Conservation (phyloP, 257 asterid genomes). For the Plantago major region DNA sequence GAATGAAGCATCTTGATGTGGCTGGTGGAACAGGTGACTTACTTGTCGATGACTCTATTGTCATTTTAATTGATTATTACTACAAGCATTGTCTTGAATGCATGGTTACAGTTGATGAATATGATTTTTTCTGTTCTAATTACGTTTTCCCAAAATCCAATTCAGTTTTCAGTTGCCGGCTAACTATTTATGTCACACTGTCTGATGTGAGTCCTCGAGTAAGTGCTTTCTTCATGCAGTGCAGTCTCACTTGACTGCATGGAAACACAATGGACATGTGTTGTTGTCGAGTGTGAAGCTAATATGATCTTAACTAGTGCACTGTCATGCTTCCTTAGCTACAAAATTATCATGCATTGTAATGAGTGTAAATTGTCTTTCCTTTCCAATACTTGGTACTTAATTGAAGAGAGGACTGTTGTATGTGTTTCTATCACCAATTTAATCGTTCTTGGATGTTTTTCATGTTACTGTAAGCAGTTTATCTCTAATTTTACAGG, state of each 20-base stretch:
- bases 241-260: no score
- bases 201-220: no score
- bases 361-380: not conserved
- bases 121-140: no score
- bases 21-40: slow-evolving; percentile 95
- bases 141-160: no score
- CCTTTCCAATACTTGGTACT: not conserved
- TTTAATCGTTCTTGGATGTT: slow-evolving; percentile 12
- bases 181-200: no score
- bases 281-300: no score
- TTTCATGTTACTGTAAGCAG: slow-evolving; percentile 20
- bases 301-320: no score
- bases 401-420: slow-evolving; percentile 9
- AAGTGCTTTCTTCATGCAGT: no score
- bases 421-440: slow-evolving; percentile 5
- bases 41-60: slow-evolving; percentile 11
- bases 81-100: no score
- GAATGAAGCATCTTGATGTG: slow-evolving; percentile 98
- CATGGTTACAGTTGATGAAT: no score
- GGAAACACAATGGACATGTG: no score
- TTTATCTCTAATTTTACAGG: slow-evolving; percentile 53
- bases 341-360: not conserved
- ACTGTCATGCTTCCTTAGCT: not conserved
- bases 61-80: not conserved
- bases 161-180: no score